Evolutionary conservation across 1,284 basidiomycete genomes (phyloP), one percentile per base, ranked within the genome.

Genomic region (Malassezia slooffiae): DNA sequence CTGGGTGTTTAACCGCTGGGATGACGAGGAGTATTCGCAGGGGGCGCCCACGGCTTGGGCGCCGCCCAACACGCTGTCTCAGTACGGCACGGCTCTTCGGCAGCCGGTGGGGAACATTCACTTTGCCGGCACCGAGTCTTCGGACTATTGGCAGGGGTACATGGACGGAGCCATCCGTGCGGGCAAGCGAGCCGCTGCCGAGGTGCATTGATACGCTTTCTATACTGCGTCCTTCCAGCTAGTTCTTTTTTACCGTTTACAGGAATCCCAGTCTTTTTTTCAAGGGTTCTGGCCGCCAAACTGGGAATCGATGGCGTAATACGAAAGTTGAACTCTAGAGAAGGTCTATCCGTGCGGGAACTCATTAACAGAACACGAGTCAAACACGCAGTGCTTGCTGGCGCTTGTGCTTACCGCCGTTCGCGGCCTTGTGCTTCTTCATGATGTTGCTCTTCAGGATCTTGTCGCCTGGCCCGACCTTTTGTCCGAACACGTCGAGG

Each of bases 61-160:
- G 10, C 27, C 22, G 6, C 26, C 34, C 13, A 27, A 27, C 17
- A 34, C 33, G 8, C 21, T 41, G 13, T 36, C 26, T 16, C 15
- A 24, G 24, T 20, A 36, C 17, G 34, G 34, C 4, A 26, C 11
- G 34, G 34, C 34, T 3, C 34, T 36, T 10, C 22, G 23, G 5
- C 19, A 21, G 21, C 33, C 32, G 1, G 29, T 32, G 8, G 45
- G 45, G n/a, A 36, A 34, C 21, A 15, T 47, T 5, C 35, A 35
- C 34, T 47, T 42, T 30, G 45, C 45, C 13, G 45, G 45, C n/a
- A 42, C 39, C 12, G 45, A 41, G 30, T 17, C 32, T 7, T 11
- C 39, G 5, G 40, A 47, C 20, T 37, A 40, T 30, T 47, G 45
- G 45, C 12, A 19, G 4, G 45, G 45, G 2, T 47, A 47, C 28